Evolutionary conservation across 345 rosid genomes (phyloP), one percentile per base, ranked within the genome.

Genomic region (Gossypium anomalum): DNA sequence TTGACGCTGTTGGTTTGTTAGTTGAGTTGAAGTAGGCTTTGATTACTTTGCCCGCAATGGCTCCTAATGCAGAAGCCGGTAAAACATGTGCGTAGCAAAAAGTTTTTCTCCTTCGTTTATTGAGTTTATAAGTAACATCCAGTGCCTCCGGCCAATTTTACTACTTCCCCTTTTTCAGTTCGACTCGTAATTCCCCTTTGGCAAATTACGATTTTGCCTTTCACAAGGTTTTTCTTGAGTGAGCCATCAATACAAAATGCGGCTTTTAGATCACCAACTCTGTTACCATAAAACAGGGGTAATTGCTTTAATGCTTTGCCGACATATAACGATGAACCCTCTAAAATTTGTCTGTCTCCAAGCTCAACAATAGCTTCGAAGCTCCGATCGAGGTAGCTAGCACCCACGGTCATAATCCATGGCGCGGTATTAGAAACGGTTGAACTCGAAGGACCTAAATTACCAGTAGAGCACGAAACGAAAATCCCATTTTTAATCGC

Each of bases 191-290:
- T 27, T 47, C 58, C 48, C 72, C 71, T 4, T 51, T 76, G 79
- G 38, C 89, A 86, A 10, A 86, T 29, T 7, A 86, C 89, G 25
- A 86, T 79, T 72, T 82, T 86, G 2, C 86, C 78, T 65, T 75
- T 79, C 19, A 86, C 89, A 20, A 57, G 75, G 61, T 47, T 77
- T 27, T 62, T 68, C 17, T 76, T 69, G 49, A 86, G 80, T 4
- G 89, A 70, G 23, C 82, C 83, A 0, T 43, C 22, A 7, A 47
- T 0, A 47, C 83, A 77, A 41, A 61, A 68, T 9, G 44, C 75
- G 0, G 29, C 62, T 7, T 0, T 2, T 57, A 22, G 9, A 57
- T 57, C 7, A 57, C 62, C 62, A 29, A 65, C 53, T 3, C 9
- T 41, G 56, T 41, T 65, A 9, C 55, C 77, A 22, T 66, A 75